Evolutionary conservation across 192 early-diverging fungal species (phyloP).

Genomic region (Radiomyces spectabilis): DNA sequence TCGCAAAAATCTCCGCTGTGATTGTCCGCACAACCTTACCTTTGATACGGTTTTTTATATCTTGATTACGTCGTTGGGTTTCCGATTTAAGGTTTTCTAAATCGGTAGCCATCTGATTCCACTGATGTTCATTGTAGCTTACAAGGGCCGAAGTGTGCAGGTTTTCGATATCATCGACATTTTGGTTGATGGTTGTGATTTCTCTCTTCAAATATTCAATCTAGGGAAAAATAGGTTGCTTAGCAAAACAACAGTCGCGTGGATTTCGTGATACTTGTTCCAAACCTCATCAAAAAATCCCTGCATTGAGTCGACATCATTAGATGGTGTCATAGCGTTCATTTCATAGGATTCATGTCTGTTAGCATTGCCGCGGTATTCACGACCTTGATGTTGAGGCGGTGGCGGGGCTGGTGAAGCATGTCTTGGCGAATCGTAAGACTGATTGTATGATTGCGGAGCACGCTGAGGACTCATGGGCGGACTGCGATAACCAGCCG

Average conservation of each 20-base stretch:
- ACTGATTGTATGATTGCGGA: no score
- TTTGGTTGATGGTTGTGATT: conserved; percentile 14
- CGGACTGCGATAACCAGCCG: background rate
- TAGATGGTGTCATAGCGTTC: background rate
- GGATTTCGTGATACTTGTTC: background rate
- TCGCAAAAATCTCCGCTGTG: background rate
- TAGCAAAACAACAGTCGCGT: background rate
- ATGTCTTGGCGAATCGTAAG: no score
- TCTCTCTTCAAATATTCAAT: conserved; percentile 15
- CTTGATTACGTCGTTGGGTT: conserved; percentile 12
- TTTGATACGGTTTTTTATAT: conserved; percentile 41
- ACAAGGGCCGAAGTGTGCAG: conserved; percentile 15
- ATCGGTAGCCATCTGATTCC: background rate
- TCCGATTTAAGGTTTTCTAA: conserved; percentile 13
- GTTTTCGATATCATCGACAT: conserved; percentile 18
- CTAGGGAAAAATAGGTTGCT: conserved; percentile 2
- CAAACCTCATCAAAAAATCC: conserved; percentile 3
- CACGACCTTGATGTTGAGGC: background rate
- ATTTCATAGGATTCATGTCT: background rate
- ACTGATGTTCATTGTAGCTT: conserved; percentile 20
- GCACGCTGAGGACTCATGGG: no score
- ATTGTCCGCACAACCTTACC: conserved; percentile 14
- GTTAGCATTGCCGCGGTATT: background rate
- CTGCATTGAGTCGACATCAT: background rate
- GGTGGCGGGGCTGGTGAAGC: background rate